phyloP scores from a whole-genome alignment of 805 yeast species.

The Candida argentea region DNA sequence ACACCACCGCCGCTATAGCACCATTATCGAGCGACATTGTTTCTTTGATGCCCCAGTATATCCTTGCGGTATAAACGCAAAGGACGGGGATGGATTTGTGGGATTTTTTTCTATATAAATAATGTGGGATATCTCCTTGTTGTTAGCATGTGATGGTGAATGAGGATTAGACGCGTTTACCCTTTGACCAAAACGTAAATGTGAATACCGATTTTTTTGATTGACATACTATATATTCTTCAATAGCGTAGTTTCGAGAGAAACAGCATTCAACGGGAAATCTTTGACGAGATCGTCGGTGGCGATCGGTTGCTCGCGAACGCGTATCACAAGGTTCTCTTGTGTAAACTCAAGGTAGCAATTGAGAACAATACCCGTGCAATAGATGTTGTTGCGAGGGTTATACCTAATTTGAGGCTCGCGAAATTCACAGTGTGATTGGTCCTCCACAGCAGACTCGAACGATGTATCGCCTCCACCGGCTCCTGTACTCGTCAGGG shows the following conservation, averaged over 20 bases:
- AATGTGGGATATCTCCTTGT: too few species aligned
- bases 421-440: slow-evolving; percentile 9
- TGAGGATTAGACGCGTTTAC: too few species aligned
- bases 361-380: slow-evolving; percentile 22
- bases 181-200: too few species aligned
- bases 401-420: too few species aligned
- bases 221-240: slow-evolving; percentile 1
- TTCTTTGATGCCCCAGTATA: too few species aligned
- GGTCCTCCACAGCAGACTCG: slow-evolving; percentile 4
- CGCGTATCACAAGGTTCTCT: slow-evolving; percentile 8
- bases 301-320: slow-evolving; percentile 6
- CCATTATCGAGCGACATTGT: too few species aligned
- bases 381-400: slow-evolving; percentile 13
- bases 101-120: too few species aligned
- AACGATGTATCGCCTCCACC: neutral
- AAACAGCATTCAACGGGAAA: slow-evolving; percentile 18
- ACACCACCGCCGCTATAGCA: too few species aligned
- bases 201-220: too few species aligned
- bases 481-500: neutral
- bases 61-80: too few species aligned
- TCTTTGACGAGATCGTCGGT: slow-evolving; percentile 16
- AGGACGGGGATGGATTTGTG: too few species aligned
- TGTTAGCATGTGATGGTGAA: too few species aligned
- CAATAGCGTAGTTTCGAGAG: slow-evolving; percentile 23
- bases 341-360: slow-evolving; percentile 14